Evolutionary conservation across 768 basidiomycete genomes (phyloP).

Genomic region (Russula dissimulans): DNA sequence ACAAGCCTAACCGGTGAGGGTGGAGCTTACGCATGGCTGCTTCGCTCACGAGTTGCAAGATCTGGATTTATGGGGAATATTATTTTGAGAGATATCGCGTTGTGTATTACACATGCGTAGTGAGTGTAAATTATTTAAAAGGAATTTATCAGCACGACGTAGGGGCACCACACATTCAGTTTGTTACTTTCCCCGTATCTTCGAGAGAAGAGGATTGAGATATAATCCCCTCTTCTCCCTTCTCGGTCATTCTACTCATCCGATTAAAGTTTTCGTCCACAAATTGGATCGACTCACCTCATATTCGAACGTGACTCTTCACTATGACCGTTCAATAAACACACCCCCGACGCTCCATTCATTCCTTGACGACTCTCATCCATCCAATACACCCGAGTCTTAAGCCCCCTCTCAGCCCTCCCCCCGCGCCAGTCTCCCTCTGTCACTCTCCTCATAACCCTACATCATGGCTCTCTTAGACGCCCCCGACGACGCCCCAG

Average conservation of each 20-base stretch:
- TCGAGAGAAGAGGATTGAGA: background rate
- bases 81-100: too few relatives aligned
- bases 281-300: background rate
- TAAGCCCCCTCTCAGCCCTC: slow-evolving; percentile 14
- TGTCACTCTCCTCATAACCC: slow-evolving; percentile 21
- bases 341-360: slow-evolving; percentile 14
- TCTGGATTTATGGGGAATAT: too few relatives aligned
- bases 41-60: too few relatives aligned
- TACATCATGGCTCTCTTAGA: slow-evolving; percentile 34
- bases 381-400: slow-evolving; percentile 18
- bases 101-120: too few relatives aligned
- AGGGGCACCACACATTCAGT: too few relatives aligned
- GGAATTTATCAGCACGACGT: too few relatives aligned
- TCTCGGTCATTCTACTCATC: background rate
- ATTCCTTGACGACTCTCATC: slow-evolving; percentile 17
- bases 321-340: slow-evolving; percentile 34
- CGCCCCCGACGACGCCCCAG: slow-evolving; percentile 41
- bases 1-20: background rate
- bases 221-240: background rate
- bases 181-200: too few relatives aligned
- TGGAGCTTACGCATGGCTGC: slow-evolving; percentile 6
- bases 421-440: slow-evolving; percentile 17
- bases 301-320: slow-evolving; percentile 24
- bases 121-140: too few relatives aligned
- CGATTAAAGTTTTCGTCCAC: slow-evolving; percentile 1